A percentile compares a stretch with the other conserved stretches of the same genome.
These are phyloP conservation scores for Talaromyces sp. DNA, from an alignment of 2,329 filamentous ascomycete genomes.

Conservation along the genomic window DNA sequence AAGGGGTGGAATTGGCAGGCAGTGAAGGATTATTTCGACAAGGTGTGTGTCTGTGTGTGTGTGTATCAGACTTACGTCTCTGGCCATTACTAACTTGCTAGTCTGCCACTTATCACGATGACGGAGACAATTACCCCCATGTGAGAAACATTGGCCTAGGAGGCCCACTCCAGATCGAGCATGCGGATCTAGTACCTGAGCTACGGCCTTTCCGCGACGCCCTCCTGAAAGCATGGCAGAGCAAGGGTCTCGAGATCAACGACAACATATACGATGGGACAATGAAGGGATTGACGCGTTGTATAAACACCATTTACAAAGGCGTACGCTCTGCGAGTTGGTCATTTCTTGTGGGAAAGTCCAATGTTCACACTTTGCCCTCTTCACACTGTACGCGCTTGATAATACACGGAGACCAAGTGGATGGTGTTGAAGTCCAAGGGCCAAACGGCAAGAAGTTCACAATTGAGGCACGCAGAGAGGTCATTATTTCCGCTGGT, in stretches of 20 bases:
- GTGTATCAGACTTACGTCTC: no score
- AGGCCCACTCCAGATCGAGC: constrained; percentile 57
- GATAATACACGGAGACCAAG: constrained; percentile 45
- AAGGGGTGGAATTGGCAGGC: constrained; percentile 59
- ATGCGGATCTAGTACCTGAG: constrained; percentile 57
- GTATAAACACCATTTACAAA: constrained; percentile 59
- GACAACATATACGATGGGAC: constrained; percentile 58
- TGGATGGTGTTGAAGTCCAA: neutral
- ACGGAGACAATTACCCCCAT: constrained; percentile 46
- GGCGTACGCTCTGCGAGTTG: constrained; percentile 56
- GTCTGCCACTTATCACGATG: constrained; percentile 58
- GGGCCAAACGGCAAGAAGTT: constrained; percentile 19
- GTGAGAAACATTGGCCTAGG: constrained; percentile 54
- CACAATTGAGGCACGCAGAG: constrained; percentile 52
- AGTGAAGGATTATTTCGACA: constrained; percentile 46
- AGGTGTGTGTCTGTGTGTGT: no score
- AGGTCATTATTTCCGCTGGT: constrained; percentile 53
- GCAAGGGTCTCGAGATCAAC: constrained; percentile 53
- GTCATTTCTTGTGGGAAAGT: constrained; percentile 55
- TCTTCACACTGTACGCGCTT: constrained; percentile 54
- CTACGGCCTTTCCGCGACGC: constrained; percentile 50
- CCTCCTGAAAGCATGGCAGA: constrained; percentile 54
- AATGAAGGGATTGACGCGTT: constrained; percentile 58
- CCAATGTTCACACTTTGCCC: constrained; percentile 56
- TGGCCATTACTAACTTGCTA: neutral